Evolutionary conservation across 768 basidiomycete genomes (phyloP).

Genomic region (Leucosporidium scottii): DNA sequence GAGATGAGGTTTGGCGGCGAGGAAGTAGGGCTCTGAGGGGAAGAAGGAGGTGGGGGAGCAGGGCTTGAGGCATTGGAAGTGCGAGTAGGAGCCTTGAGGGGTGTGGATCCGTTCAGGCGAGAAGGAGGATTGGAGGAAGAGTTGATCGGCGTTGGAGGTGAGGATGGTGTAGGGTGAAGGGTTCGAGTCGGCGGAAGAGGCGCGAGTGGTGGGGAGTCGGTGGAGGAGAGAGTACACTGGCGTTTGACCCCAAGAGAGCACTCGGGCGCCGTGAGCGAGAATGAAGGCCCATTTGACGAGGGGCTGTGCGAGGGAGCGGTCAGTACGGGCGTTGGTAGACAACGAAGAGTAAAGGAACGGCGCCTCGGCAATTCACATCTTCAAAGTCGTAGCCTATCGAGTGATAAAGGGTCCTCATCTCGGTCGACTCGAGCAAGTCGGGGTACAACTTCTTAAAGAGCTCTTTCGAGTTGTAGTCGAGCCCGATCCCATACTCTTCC

Average conservation of each 20-base stretch:
- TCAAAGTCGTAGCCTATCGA: slow-evolving; percentile 6
- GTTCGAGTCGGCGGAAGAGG: neutral
- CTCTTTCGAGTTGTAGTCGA: slow-evolving; percentile 8
- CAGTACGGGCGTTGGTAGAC: neutral
- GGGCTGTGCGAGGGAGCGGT: neutral
- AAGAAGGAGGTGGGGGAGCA: neutral
- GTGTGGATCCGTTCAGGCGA: neutral
- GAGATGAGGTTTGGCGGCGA: neutral
- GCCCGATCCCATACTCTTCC: neutral
- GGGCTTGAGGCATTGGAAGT: slow-evolving; percentile 4
- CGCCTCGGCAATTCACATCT: neutral
- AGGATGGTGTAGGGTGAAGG: slow-evolving; percentile 5
- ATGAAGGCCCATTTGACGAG: slow-evolving; percentile 11
- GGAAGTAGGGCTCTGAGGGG: neutral
- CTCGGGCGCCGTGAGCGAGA: neutral
- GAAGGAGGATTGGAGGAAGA: slow-evolving; percentile 7
- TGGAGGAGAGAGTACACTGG: slow-evolving; percentile 5
- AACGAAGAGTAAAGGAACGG: neutral
- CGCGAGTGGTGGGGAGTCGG: neutral
- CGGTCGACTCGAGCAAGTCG: neutral
- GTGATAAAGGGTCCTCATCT: neutral
- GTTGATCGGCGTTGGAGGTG: slow-evolving; percentile 11
- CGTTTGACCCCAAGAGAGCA: neutral
- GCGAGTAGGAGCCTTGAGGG: slow-evolving; percentile 6
- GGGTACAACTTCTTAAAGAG: slow-evolving; percentile 9